Evolutionary conservation across 805 yeast genomes (phyloP).

Genomic region (Metschnikowia gelsemii): DNA sequence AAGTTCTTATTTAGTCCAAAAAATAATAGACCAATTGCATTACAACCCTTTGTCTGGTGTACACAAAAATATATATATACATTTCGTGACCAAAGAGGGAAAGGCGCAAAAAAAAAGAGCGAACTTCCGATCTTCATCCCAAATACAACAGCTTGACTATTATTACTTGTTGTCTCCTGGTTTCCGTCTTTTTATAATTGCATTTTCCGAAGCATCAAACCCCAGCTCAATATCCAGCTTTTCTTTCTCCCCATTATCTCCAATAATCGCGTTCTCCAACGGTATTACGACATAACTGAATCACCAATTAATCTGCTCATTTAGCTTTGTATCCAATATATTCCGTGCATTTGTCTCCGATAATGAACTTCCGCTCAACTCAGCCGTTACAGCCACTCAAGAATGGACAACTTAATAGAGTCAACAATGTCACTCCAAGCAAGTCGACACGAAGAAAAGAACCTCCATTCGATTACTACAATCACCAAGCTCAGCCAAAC

Average conservation of each 20-base stretch:
- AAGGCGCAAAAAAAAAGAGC: neutral
- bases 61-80: slow-evolving; percentile 12
- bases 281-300: neutral
- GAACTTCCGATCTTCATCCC: neutral
- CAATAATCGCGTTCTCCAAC: neutral
- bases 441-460: slow-evolving; percentile 28
- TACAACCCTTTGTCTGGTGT: slow-evolving; percentile 5
- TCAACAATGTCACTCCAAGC: slow-evolving; percentile 42
- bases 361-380: slow-evolving; percentile 23
- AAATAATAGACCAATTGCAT: slow-evolving; percentile 14
- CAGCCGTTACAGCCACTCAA: slow-evolving; percentile 58
- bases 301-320: neutral
- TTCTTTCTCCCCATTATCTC: neutral
- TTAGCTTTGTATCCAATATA: too few species aligned
- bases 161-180: too few species aligned
- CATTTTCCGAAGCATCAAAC: neutral
- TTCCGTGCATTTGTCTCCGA: neutral
- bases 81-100: slow-evolving; percentile 1
- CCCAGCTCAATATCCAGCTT: neutral
- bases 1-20: slow-evolving; percentile 19
- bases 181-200: neutral
- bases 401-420: slow-evolving; percentile 51
- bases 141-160: neutral
- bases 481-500: slow-evolving; percentile 16
- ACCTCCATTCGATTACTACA: slow-evolving; percentile 24